These are phyloP conservation scores for Taphrina deformans DNA, from an alignment of 1,139 yeast genomes.

Conservation along the genomic window DNA sequence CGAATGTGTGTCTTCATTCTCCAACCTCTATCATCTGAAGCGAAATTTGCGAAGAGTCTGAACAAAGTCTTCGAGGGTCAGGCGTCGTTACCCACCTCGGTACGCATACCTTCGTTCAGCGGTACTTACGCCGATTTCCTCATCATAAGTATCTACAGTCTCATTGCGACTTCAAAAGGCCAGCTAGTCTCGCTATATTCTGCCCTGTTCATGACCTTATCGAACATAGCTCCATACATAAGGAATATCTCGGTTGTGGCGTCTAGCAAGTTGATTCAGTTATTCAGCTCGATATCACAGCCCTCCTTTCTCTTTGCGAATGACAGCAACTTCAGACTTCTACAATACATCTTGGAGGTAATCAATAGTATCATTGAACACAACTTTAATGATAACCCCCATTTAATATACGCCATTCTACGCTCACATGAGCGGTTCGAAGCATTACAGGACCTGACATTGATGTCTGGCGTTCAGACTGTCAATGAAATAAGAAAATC, in stretches of 20 bases:
- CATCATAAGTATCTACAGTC: constrained; percentile 40
- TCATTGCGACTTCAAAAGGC: constrained; percentile 40
- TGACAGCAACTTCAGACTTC: constrained; percentile 56
- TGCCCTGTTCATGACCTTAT: constrained; percentile 44
- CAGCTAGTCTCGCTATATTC: constrained; percentile 40
- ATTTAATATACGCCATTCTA: constrained; percentile 44
- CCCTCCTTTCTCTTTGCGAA: constrained; percentile 50
- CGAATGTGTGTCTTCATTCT: constrained; percentile 63
- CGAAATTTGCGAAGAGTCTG: constrained; percentile 42
- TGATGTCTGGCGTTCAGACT: constrained; percentile 39
- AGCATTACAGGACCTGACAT: constrained; percentile 39
- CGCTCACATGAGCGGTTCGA: constrained; percentile 42
- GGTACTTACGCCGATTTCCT: constrained; percentile 46
- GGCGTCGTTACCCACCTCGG: constrained; percentile 42
- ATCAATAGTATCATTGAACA: constrained; percentile 43
- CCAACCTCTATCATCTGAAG: constrained; percentile 60
- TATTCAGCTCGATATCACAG: constrained; percentile 53
- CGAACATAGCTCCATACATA: constrained; percentile 46
- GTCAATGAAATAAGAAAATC: constrained; percentile 9
- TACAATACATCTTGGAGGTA: constrained; percentile 47
- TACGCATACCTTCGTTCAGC: constrained; percentile 43
- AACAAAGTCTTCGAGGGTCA: constrained; percentile 44
- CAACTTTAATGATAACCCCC: constrained; percentile 43
- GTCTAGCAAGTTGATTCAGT: constrained; percentile 57
- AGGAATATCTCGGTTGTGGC: constrained; percentile 56